Percentiles rank a stretch among this genome's conserved stretches.
phyloP scores from a whole-genome alignment of 2,329 filamentous ascomycete species.

The Zasmidium citrigriseum region DNA sequence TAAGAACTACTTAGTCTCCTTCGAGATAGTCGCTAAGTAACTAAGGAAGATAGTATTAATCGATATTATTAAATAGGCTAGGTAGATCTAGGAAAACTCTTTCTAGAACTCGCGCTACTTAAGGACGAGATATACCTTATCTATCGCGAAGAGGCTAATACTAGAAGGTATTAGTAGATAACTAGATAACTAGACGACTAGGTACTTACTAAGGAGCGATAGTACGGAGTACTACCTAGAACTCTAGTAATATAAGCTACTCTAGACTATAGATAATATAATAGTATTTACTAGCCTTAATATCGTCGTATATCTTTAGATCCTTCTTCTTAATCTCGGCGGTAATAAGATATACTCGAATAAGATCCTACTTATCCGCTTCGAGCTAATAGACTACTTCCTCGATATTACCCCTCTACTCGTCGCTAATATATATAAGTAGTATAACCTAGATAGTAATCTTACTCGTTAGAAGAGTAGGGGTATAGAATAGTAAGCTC shows the following conservation, averaged over 20 bases:
- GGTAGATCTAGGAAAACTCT: neutral
- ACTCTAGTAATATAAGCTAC: neutral
- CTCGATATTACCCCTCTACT: neutral
- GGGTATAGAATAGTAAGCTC: neutral
- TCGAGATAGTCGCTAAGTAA: neutral
- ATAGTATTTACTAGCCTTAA: neutral
- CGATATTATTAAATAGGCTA: neutral
- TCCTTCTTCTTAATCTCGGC: neutral
- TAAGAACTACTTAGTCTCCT: neutral
- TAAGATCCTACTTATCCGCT: neutral
- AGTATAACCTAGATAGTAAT: neutral
- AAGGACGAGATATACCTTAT: neutral
- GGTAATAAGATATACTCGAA: neutral
- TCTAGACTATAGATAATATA: constrained; percentile 2
- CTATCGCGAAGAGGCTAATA: neutral
- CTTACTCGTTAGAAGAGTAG: neutral
- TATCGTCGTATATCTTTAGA: neutral
- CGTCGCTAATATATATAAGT: neutral
- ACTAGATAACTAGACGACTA: too few relatives aligned
- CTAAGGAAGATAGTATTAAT: neutral
- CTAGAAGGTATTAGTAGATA: too few relatives aligned
- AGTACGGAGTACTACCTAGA: neutral
- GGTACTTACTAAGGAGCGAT: neutral
- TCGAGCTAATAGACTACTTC: neutral
- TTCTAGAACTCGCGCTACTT: neutral